Percentiles rank a stretch among this genome's conserved stretches.
phyloP scores from a whole-genome alignment of 306 rosid genomes.

The Crotalaria pallida region DNA sequence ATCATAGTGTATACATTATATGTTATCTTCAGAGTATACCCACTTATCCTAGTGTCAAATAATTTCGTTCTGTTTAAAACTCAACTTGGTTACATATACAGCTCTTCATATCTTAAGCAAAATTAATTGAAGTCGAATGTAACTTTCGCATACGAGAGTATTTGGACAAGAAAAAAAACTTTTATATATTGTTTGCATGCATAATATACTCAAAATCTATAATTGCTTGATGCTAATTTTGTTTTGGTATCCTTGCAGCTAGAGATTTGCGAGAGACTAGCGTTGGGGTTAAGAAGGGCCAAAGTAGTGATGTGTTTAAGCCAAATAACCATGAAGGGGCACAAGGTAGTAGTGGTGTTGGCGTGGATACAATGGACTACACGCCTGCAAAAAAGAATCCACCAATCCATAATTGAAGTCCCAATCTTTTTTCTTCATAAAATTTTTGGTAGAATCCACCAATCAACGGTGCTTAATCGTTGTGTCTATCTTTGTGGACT shows the following conservation, averaged over 20 bases:
- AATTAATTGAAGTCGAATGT: too few species aligned
- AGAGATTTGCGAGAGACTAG: slow-evolving; percentile 31
- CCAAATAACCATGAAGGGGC: slow-evolving; percentile 26
- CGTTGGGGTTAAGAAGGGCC: slow-evolving; percentile 19
- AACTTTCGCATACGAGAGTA: too few species aligned
- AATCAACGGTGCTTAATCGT: neutral
- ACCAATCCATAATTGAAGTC: slow-evolving; percentile 70
- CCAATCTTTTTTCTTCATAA: neutral
- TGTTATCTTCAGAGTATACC: too few species aligned
- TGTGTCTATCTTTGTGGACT: neutral
- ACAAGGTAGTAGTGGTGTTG: slow-evolving; percentile 35
- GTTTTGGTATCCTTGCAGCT: slow-evolving; percentile 30
- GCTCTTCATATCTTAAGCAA: too few species aligned
- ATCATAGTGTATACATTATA: too few species aligned
- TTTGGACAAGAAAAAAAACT: too few species aligned
- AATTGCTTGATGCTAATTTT: slow-evolving; percentile 3
- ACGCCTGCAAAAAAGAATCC: slow-evolving; percentile 82
- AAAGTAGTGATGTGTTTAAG: slow-evolving; percentile 7
- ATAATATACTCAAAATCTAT: neutral
- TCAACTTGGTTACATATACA: too few species aligned
- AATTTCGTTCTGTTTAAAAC: too few species aligned
- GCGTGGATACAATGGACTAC: slow-evolving; percentile 69
- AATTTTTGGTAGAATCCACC: slow-evolving; percentile 7
- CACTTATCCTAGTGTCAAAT: too few species aligned
- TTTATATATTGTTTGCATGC: neutral